Evolutionary conservation across 2,329 filamentous ascomycete species (phyloP).

Genomic region (Diaporthe citriasiana): DNA sequence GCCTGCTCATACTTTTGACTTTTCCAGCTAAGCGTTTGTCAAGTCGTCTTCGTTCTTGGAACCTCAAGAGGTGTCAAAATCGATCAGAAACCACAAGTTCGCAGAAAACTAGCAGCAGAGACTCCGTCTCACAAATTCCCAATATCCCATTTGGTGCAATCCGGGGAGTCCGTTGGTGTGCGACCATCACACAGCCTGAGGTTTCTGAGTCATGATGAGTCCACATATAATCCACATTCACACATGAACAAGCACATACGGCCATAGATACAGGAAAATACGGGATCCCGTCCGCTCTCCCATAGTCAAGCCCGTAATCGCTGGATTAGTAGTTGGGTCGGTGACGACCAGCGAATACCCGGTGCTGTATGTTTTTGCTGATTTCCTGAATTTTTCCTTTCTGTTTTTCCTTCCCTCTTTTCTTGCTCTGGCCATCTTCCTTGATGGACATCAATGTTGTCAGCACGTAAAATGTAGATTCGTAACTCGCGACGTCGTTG

Average conservation of each 20-base stretch:
- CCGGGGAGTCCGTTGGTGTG: neutral
- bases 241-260: neutral
- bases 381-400: neutral
- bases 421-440: neutral
- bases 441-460: too few species aligned
- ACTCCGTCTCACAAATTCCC: too few species aligned
- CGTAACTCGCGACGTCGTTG: neutral
- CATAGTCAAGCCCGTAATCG: neutral
- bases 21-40: neutral
- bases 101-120: neutral
- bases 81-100: too few species aligned
- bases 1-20: neutral
- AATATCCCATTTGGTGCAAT: too few species aligned
- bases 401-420: neutral
- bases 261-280: constrained; percentile 10
- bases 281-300: constrained; percentile 8
- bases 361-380: constrained; percentile 16
- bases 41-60: too few species aligned
- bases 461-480: neutral
- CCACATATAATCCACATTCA: neutral
- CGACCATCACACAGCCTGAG: neutral
- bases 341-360: neutral
- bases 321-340: neutral
- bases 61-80: neutral
- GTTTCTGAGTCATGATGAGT: neutral